Evolutionary conservation across 192 early-diverging fungal species (phyloP).

Genomic region (Podila clonocystis): DNA sequence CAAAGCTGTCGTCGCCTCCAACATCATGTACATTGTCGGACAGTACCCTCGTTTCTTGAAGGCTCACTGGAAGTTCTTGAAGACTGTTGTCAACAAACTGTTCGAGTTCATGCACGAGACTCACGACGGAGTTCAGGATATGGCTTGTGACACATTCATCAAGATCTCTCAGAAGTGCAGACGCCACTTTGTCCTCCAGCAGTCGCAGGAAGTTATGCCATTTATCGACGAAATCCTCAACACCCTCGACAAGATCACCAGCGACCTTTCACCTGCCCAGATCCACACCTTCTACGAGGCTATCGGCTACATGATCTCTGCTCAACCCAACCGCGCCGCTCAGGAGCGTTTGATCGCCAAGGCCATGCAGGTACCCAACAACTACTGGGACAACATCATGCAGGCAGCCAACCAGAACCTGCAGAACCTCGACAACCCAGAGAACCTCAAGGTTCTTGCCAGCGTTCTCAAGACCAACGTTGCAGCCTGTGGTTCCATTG

Average conservation of each 20-base stretch:
- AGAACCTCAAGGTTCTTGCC: conserved; percentile 88
- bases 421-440: conserved; percentile 76
- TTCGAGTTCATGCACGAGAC: conserved; percentile 99
- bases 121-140: conserved; percentile 97
- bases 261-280: conserved; percentile 91
- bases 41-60: conserved; percentile 99
- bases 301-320: conserved; percentile 97
- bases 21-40: conserved; percentile 99
- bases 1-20: conserved; percentile 99
- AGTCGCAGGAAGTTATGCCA: conserved; percentile 86
- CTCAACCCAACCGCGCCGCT: conserved; percentile 79
- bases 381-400: conserved; percentile 86
- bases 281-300: conserved; percentile 99
- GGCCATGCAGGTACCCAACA: conserved; percentile 92
- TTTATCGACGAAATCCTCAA: conserved; percentile 98
- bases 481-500: conserved; percentile 88
- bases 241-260: conserved; percentile 83
- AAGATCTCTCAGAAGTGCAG: conserved; percentile 99
- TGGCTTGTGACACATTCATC: conserved; percentile 99
- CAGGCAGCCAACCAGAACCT: conserved; percentile 73
- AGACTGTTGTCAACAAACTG: conserved; percentile 99
- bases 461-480: conserved; percentile 98
- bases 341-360: conserved; percentile 88
- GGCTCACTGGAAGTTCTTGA: conserved; percentile 99
- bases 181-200: conserved; percentile 94